phyloP scores from a whole-genome alignment of 2,329 filamentous ascomycete species.

The Fusarium ambrosium region DNA sequence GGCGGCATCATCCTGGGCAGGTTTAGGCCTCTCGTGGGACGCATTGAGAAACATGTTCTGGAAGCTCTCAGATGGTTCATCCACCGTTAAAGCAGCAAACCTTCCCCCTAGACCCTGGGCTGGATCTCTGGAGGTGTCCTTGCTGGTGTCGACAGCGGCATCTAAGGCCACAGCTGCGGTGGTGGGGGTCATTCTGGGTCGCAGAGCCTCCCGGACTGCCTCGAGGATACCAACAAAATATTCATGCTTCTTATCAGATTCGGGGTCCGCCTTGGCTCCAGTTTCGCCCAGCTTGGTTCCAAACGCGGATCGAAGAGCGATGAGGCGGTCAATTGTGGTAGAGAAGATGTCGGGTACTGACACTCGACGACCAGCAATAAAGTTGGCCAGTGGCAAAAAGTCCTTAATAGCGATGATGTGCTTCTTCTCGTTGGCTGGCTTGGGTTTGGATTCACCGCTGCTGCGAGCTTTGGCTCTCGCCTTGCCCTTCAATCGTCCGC shows the following conservation, averaged over 20 bases:
- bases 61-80: slow-evolving; percentile 40
- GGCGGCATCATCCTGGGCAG: not conserved
- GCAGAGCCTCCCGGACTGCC: slow-evolving; percentile 51
- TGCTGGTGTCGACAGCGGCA: slow-evolving; percentile 49
- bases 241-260: slow-evolving; percentile 47
- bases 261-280: slow-evolving; percentile 20
- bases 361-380: slow-evolving; percentile 45
- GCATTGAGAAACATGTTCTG: slow-evolving; percentile 44
- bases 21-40: not conserved
- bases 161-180: not conserved
- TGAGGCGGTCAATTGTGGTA: slow-evolving; percentile 54
- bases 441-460: not conserved
- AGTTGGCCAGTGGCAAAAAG: slow-evolving; percentile 55
- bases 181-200: slow-evolving; percentile 29
- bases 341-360: slow-evolving; percentile 47
- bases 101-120: not conserved
- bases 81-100: not conserved
- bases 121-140: slow-evolving; percentile 37
- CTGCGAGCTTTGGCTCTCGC: not conserved
- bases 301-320: slow-evolving; percentile 51
- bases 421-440: slow-evolving; percentile 5
- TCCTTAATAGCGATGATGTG: slow-evolving; percentile 55
- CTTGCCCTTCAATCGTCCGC: not conserved
- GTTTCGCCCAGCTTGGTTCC: slow-evolving; percentile 32
- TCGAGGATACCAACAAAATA: slow-evolving; percentile 54